A percentile compares a stretch with the other conserved stretches of the same genome.
phyloP scores from a whole-genome alignment of 2,329 filamentous ascomycete genomes.

The Chaetomium sp. region DNA sequence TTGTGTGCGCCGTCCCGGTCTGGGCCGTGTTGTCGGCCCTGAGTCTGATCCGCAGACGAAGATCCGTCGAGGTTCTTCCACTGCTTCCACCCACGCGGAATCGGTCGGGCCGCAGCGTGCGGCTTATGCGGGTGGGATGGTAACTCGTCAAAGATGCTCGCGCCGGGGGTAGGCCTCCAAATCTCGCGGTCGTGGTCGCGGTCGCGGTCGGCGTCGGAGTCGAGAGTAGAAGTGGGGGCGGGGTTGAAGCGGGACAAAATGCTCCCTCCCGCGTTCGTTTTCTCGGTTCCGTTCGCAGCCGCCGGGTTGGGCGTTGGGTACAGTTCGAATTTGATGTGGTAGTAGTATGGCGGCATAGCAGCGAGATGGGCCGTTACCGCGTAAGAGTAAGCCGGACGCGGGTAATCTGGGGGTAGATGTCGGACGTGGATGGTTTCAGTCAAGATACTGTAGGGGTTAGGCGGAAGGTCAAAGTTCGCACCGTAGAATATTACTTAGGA shows the following conservation, averaged over 20 bases:
- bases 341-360: constrained; percentile 56
- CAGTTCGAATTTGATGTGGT: constrained; percentile 61
- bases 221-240: too few relatives aligned
- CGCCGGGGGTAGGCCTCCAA: constrained; percentile 45
- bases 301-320: constrained; percentile 43
- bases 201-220: constrained; percentile 17
- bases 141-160: constrained; percentile 50
- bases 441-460: too few relatives aligned
- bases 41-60: too few relatives aligned
- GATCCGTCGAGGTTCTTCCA: too few relatives aligned
- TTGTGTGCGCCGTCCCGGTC: neutral
- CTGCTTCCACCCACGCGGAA: too few relatives aligned
- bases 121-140: constrained; percentile 41
- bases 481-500: neutral
- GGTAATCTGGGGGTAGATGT: too few relatives aligned
- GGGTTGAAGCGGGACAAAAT: too few relatives aligned
- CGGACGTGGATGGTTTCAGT: too few relatives aligned
- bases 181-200: constrained; percentile 24
- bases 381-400: too few relatives aligned
- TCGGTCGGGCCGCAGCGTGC: too few relatives aligned
- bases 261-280: too few relatives aligned
- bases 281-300: neutral
- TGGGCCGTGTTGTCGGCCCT: neutral
- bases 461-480: neutral
- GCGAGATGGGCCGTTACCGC: constrained; percentile 10